phyloP scores from a whole-genome alignment of 257 asterid genomes.

The Solanum appendiculatum region DNA sequence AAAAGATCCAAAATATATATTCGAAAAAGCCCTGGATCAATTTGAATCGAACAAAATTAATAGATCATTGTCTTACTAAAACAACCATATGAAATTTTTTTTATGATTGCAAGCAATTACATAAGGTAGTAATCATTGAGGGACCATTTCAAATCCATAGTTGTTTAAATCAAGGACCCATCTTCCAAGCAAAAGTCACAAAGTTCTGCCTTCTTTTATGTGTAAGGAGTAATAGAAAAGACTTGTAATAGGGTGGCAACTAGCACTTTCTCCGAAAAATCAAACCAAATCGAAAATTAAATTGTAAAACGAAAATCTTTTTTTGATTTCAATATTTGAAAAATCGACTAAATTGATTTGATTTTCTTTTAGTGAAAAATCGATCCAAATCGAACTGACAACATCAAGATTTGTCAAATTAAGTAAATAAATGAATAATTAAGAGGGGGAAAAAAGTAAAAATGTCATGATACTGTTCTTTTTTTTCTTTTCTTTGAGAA shows the following conservation, averaged over 20 bases:
- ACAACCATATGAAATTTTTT: background rate
- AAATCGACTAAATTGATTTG: background rate
- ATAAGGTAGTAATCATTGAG: background rate
- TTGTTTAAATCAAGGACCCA: background rate
- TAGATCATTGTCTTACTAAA: background rate
- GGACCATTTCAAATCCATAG: background rate
- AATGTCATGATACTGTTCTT: background rate
- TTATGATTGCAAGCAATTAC: background rate
- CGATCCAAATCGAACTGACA: too few species aligned
- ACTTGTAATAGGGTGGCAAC: background rate
- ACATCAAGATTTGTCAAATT: background rate
- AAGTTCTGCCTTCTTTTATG: background rate
- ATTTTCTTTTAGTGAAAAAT: too few species aligned
- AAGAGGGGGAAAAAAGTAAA: background rate
- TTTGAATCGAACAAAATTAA: background rate
- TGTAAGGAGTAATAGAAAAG: background rate
- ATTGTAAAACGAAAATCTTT: too few species aligned
- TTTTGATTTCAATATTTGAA: too few species aligned
- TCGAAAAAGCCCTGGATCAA: background rate
- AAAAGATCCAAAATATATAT: background rate
- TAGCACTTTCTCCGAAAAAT: too few species aligned
- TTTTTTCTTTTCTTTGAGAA: background rate
- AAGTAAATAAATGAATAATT: background rate
- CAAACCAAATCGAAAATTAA: background rate
- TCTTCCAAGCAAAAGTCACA: background rate